Conservation (phyloP, 1,139 yeast species). For the Saccharomyces pastorianus region DNA sequence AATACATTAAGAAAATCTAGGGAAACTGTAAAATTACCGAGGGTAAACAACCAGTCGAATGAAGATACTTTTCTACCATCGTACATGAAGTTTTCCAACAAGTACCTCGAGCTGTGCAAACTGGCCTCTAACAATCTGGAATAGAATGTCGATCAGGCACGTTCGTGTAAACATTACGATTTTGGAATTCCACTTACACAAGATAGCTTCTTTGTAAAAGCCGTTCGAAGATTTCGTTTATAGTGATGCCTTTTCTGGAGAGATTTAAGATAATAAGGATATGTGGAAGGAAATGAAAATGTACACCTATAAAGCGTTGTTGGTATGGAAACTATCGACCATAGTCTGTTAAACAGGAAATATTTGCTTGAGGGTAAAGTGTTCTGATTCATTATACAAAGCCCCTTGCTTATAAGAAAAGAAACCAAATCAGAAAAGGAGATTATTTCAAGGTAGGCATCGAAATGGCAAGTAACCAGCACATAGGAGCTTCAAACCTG, state of each 20-base stretch:
- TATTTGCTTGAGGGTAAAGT: not conserved
- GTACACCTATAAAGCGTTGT: not conserved
- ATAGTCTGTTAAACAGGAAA: not conserved
- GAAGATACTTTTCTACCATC: not conserved
- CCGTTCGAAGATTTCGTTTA: not conserved
- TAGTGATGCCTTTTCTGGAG: not conserved
- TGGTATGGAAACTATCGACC: not conserved
- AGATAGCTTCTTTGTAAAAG: not conserved
- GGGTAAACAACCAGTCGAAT: conserved; percentile 3
- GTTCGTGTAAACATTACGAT: not conserved
- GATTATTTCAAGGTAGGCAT: not conserved
- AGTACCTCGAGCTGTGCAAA: not conserved
- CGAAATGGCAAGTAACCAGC: conserved; percentile 1
- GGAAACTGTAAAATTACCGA: conserved; percentile 5
- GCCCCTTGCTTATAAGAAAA: not conserved
- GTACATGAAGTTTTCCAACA: not conserved
- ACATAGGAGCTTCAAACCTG: conserved; percentile 2
- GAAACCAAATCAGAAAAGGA: not conserved
- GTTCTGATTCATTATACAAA: not conserved
- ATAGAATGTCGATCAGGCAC: not conserved
- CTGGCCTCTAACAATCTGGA: not conserved
- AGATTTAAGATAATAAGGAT: not conserved
- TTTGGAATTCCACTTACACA: not conserved
- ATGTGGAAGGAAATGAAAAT: not conserved
- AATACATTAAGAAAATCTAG: conserved; percentile 14